Percentiles rank a stretch among this genome's conserved stretches.
Conservation (phyloP, 352 stramenopile genomes). For the Phytophthora ramorum region DNA sequence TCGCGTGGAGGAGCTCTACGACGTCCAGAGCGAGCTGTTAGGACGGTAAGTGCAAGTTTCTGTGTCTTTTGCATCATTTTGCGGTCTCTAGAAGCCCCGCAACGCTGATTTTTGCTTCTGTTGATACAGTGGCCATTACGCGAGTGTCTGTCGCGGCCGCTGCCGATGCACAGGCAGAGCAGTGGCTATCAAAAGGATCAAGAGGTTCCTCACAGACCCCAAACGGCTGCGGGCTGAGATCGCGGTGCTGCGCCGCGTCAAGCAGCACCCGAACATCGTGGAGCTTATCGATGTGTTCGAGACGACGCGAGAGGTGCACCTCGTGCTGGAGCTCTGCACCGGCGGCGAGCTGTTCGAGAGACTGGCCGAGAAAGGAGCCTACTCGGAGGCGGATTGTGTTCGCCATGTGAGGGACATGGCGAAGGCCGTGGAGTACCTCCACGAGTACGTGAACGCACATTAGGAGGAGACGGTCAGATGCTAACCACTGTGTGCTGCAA, state of each 20-base stretch:
- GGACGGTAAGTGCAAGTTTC: constrained; percentile 41
- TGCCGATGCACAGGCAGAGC: constrained; percentile 55
- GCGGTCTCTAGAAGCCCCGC: background rate
- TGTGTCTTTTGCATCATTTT: background rate
- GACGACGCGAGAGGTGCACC: constrained; percentile 75
- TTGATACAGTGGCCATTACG: constrained; percentile 67
- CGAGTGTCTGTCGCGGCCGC: constrained; percentile 62
- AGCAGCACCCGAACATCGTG: constrained; percentile 80
- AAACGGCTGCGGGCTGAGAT: constrained; percentile 73
- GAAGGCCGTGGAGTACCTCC: constrained; percentile 72
- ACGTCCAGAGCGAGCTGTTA: constrained; percentile 55
- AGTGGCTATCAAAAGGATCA: constrained; percentile 89
- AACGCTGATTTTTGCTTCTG: background rate
- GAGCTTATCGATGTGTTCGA: constrained; percentile 85
- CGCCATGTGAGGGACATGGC: constrained; percentile 79
- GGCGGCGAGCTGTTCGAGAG: constrained; percentile 86
- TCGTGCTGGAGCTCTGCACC: constrained; percentile 85
- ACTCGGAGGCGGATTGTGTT: constrained; percentile 84
- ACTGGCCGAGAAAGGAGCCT: constrained; percentile 79
- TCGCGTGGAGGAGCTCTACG: constrained; percentile 64
- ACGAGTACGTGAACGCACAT: constrained; percentile 45
- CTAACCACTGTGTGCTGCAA: background rate
- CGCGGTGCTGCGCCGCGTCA: constrained; percentile 58
- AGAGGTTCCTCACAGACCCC: constrained; percentile 78
- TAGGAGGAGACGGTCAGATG: no score